Evolutionary conservation across 2,329 filamentous ascomycete species (phyloP).

Genomic region (Niveomyces coronatus): DNA sequence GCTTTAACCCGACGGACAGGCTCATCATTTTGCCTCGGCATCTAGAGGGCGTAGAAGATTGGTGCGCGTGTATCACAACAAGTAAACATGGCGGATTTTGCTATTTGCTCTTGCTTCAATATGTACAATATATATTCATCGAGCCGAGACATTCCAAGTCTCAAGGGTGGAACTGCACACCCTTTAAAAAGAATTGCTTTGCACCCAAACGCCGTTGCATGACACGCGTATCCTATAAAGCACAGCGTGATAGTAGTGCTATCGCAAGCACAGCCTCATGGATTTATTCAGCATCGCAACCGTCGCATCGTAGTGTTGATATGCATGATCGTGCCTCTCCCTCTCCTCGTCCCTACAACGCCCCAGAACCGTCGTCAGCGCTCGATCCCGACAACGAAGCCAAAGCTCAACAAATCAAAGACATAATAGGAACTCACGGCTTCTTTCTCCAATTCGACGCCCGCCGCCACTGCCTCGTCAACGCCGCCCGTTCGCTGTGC

Average conservation of each 20-base stretch:
- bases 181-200: too few relatives aligned
- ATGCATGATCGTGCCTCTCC: conserved; percentile 25
- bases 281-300: conserved; percentile 64
- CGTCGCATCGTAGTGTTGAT: conserved; percentile 57
- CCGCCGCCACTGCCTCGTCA: conserved; percentile 13
- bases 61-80: not conserved
- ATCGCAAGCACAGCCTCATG: conserved; percentile 56
- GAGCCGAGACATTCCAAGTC: not conserved
- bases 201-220: not conserved
- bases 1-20: too few relatives aligned
- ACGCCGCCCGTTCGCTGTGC: conserved; percentile 13
- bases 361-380: not conserved
- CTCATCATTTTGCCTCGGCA: too few relatives aligned
- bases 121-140: not conserved
- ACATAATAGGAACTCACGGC: conserved; percentile 16
- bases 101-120: not conserved
- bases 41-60: too few relatives aligned
- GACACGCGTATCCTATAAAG: not conserved
- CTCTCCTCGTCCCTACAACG: conserved; percentile 13
- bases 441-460: conserved; percentile 14
- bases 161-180: too few relatives aligned
- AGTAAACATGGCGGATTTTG: not conserved
- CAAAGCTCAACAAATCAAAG: too few relatives aligned
- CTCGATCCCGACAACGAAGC: too few relatives aligned
- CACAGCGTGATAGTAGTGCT: conserved; percentile 12